Evolutionary conservation across 2,329 filamentous ascomycete genomes (phyloP).

Genomic region (Xylaria sp.): DNA sequence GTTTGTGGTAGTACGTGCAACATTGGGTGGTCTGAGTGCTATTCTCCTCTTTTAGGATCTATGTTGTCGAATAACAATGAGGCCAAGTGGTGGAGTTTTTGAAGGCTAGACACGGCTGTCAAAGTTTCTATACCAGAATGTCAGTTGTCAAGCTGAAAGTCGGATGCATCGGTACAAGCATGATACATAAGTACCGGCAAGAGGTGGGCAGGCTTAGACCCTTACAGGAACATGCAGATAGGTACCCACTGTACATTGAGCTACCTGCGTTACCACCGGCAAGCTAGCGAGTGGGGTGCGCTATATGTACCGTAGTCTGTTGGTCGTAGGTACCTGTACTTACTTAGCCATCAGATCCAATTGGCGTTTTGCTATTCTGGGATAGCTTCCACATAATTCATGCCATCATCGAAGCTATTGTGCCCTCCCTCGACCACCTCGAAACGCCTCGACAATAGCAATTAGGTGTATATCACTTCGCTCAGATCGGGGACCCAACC

Average conservation of each 20-base stretch:
- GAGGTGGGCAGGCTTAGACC: not conserved
- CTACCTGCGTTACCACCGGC: not conserved
- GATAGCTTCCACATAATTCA: constrained; percentile 14
- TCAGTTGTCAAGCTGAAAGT: not conserved
- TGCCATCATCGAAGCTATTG: constrained; percentile 21
- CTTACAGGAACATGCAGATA: not conserved
- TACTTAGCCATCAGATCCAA: not conserved
- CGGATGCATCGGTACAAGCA: not conserved
- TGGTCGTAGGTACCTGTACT: not conserved
- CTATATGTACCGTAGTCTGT: too few species aligned
- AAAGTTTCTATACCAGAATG: not conserved
- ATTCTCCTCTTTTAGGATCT: not conserved
- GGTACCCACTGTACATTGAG: not conserved
- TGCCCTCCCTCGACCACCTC: constrained; percentile 10
- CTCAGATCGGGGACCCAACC: not conserved
- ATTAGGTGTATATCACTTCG: not conserved
- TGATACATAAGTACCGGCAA: not conserved
- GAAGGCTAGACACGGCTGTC: not conserved
- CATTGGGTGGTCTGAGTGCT: not conserved
- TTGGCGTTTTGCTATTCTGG: not conserved
- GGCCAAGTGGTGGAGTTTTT: not conserved
- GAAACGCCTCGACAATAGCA: not conserved
- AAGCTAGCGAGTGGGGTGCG: not conserved
- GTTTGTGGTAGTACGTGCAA: not conserved
- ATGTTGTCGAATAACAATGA: not conserved